Conservation (phyloP, 345 rosid genomes). For the Pistacia atlantica region DNA sequence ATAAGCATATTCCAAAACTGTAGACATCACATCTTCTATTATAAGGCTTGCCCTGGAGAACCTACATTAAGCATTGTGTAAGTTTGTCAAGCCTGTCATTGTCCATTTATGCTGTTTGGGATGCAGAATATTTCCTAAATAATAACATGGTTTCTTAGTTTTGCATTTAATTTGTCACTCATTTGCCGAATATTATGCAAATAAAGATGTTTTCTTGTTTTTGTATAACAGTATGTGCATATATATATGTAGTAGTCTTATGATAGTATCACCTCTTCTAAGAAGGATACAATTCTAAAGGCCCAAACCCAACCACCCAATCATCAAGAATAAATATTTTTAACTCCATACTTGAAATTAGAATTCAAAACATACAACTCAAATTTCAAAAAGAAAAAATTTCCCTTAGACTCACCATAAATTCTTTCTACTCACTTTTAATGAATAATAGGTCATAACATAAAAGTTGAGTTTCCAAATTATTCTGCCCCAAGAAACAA, state of each 20-base stretch:
- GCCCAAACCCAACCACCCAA: not conserved
- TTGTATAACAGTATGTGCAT: too few species aligned
- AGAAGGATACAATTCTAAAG: slow-evolving; percentile 8
- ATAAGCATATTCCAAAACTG: slow-evolving; percentile 95
- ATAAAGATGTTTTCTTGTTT: not conserved
- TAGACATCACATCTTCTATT: slow-evolving; percentile 92
- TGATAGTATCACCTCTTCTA: slow-evolving; percentile 7
- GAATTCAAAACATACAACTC: not conserved
- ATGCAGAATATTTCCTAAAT: too few species aligned
- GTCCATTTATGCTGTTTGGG: not conserved
- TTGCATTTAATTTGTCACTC: not conserved
- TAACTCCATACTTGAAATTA: not conserved
- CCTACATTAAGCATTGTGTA: slow-evolving; percentile 40
- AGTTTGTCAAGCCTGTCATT: not conserved
- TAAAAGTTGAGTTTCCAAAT: not conserved
- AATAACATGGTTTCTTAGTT: too few species aligned
- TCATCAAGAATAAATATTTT: not conserved
- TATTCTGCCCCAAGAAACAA: not conserved
- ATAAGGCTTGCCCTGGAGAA: slow-evolving; percentile 91
- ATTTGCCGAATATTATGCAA: not conserved
- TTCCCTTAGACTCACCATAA: not conserved
- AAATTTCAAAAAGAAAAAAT: not conserved
- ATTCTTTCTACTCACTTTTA: not conserved
- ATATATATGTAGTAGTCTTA: not conserved
- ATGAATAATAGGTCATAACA: not conserved